Evolutionary conservation across 805 yeast genomes (phyloP), one percentile per base, ranked within the genome.

Genomic region (Metschnikowia proteae): DNA sequence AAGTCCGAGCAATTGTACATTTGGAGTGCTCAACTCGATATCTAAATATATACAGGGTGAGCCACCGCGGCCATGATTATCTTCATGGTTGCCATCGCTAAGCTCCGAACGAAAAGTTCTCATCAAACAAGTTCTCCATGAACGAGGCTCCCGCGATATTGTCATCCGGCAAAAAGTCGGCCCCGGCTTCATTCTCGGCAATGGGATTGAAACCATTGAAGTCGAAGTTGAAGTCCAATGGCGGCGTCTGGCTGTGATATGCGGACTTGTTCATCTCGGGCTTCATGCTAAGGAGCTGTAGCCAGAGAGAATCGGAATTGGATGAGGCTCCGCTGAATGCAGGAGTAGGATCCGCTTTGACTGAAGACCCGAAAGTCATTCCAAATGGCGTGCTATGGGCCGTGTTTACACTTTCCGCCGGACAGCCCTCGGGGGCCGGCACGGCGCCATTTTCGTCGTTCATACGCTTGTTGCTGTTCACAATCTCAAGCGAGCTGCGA

Each of bases 221-320:
- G 13, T 42, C 55, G 4, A 38, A 17, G 8, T 51, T 47, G 22
- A 38, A 22, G 17, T 43, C 54, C 27, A 47, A 28, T 3, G 51
- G 51, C 3, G 54, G 48, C 3, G 53, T 38, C 11, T 37, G 38
- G 26, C 38, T 44, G 39, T 36, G 49, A n/a, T 46, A 8, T n/a
- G 41, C 29, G 3, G 43, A 23, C 8, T 55, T 49, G n/a, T 33
- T 41, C 33, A 49, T 28, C 5, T 49, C 50, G 1, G 60, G 60
- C 34, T 57, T 55, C 37, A 45, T 40, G 26, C 47, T 38, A 1
- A 55, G 27, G 52, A 57, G 52, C 31, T 48, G 59, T 40, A 53
- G 47, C 60, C 60, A 57, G 43, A 51, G 43, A 4, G 48, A 38
- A 38, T 57, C 57, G 3, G 45, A 35, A 11, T 27, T 33, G 8